Percentiles rank a stretch among this genome's conserved stretches.
Evolutionary conservation across 495 filamentous ascomycete species (phyloP).

Genomic region (Penicillium coffeae): DNA sequence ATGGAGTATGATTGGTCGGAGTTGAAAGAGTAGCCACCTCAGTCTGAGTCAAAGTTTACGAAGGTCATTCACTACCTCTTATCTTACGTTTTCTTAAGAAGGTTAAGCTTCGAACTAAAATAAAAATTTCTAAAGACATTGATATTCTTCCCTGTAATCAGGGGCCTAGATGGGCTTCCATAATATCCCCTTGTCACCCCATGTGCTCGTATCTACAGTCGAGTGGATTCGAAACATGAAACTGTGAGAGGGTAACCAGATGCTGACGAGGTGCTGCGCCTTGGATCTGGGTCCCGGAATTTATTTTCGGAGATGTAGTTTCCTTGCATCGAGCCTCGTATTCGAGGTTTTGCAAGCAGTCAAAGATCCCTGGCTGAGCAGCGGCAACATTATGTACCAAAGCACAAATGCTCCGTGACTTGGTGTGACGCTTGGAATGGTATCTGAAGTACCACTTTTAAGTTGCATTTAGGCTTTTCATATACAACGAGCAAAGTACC

Average conservation of each 20-base stretch:
- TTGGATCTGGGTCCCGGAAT: neutral
- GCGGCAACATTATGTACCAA: neutral
- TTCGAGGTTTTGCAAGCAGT: neutral
- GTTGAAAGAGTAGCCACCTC: neutral
- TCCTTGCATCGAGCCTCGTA: neutral
- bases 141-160: too few species aligned
- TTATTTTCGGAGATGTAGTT: neutral
- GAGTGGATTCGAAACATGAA: neutral
- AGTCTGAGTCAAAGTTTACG: neutral
- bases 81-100: too few species aligned
- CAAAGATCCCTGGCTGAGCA: neutral
- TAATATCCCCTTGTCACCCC: too few species aligned
- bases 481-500: slow-evolving; percentile 1
- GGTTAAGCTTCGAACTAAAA: too few species aligned
- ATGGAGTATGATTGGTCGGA: slow-evolving; percentile 67
- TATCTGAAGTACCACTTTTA: neutral
- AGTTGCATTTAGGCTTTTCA: neutral
- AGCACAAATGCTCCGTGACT: slow-evolving; percentile 3
- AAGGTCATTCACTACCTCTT: neutral
- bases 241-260: neutral
- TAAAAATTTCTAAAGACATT: too few species aligned
- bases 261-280: neutral
- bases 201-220: neutral
- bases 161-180: too few species aligned
- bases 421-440: slow-evolving; percentile 3